Percentiles rank a stretch among this genome's conserved stretches.
Evolutionary conservation across 2,329 filamentous ascomycete species (phyloP).

Genomic region (Botrytis fragariae): DNA sequence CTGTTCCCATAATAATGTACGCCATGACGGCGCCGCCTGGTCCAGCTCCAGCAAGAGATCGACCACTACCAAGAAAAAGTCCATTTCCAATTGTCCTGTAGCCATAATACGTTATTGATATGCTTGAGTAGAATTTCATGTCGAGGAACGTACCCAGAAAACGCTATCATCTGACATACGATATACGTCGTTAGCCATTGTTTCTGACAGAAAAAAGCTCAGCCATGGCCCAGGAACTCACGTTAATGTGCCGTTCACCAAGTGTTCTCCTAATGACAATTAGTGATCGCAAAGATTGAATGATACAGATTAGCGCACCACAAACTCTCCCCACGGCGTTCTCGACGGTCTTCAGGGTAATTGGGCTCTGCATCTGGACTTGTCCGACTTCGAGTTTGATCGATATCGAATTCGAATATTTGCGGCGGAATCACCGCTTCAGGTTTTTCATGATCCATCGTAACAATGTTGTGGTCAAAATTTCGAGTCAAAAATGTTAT

Average conservation of each 20-base stretch:
- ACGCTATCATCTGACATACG: conserved; percentile 43
- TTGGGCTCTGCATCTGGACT: conserved; percentile 29
- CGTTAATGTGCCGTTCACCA: conserved; percentile 44
- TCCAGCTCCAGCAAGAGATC: conserved; percentile 42
- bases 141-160: conserved; percentile 41
- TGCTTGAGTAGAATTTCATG: conserved; percentile 10
- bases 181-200: conserved; percentile 18
- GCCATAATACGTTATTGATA: conserved; percentile 14
- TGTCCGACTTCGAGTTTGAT: conserved; percentile 26
- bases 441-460: conserved; percentile 36
- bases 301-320: conserved; percentile 28
- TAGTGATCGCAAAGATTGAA: conserved; percentile 16
- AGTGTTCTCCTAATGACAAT: conserved; percentile 40
- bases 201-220: not conserved
- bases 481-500: not conserved
- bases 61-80: conserved; percentile 44
- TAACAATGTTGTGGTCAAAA: not conserved
- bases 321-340: conserved; percentile 33
- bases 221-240: conserved; percentile 24
- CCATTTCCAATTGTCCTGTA: conserved; percentile 44
- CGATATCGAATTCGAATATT: conserved; percentile 30
- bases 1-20: conserved; percentile 45
- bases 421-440: conserved; percentile 32
- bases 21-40: conserved; percentile 43
- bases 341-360: conserved; percentile 31